Evolutionary conservation across 2,329 filamentous ascomycete genomes (phyloP).

Genomic region (Calonectria montana): DNA sequence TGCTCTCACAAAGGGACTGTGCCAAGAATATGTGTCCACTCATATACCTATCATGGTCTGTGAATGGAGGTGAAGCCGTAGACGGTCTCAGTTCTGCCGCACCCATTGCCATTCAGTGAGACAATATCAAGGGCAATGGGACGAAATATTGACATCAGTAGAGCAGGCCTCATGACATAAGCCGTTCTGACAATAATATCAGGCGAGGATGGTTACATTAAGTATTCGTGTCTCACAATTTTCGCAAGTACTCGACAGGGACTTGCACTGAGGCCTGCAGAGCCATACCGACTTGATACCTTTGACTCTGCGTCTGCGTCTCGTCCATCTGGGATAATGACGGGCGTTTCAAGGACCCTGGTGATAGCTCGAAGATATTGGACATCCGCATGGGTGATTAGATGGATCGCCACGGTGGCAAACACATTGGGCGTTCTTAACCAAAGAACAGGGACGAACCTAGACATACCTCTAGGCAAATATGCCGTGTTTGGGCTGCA

Average conservation of each 20-base stretch:
- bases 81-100: not conserved
- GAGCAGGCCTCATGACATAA: not conserved
- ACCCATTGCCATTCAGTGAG: not conserved
- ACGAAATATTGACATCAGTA: not conserved
- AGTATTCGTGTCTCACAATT: not conserved
- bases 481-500: constrained; percentile 5
- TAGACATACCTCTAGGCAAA: not conserved
- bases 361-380: not conserved
- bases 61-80: not conserved
- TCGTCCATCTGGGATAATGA: not conserved
- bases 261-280: not conserved
- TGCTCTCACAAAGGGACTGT: not conserved
- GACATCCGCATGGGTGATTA: not conserved
- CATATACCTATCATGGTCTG: not conserved
- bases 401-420: not conserved
- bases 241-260: not conserved
- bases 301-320: not conserved
- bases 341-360: not conserved
- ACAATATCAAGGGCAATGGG: not conserved
- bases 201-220: not conserved
- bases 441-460: not conserved
- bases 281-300: not conserved
- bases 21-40: not conserved
- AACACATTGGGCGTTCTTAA: constrained; percentile 3
- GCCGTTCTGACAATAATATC: not conserved